Evolutionary conservation across 164 flowering plant genomes (phyloP), one percentile per base, ranked within the genome.

Genomic region (Aristolochia fimbriata): DNA sequence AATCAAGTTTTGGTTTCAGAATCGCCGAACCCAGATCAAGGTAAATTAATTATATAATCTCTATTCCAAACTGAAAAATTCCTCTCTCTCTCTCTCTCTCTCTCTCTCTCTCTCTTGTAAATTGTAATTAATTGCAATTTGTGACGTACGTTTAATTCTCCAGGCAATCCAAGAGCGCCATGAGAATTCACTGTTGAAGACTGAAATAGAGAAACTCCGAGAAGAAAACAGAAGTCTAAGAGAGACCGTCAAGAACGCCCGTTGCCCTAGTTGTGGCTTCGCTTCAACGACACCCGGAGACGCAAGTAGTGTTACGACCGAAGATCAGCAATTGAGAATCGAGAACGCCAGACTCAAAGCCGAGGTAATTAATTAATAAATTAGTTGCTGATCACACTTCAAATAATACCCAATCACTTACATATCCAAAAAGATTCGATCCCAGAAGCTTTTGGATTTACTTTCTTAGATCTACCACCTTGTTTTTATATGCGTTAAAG

Each of bases 1-100:
- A 75, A 91, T 94, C 78, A 94, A 94, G 75, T 94, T 94, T 72
- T 94, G 99, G 99, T 94, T 94, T 68, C 99, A 94, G 78, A 94
- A 94, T 64, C 94, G 99, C 10, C 78, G 99, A 55, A 94, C 99
- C 24, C 99, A 94, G 67, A 87, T 94, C 72, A 94, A 94, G 96
- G 98, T 92, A 27, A n/a, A 27, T 27, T 5, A 5, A 27, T 27
- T 27, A 27, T 27, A 2, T 27, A 27, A 27, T 27, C 5, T 58
- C 33, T 47, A 21, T 55, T 45, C 5, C 20, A 50, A 25, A 15
- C 51, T 9, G 8, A 37, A 37, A 6, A 0, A 6, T 10, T 37
- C 43, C 12, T n/a, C 43, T 7, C 43, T 37, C 31, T 50, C 55
- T 21, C 11, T 52, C 30, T 41, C 5, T 3, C n/a, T n/a, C n/a